Evolutionary conservation across 2,329 filamentous ascomycete species (phyloP).

Genomic region (Leptosphaerulina australis): DNA sequence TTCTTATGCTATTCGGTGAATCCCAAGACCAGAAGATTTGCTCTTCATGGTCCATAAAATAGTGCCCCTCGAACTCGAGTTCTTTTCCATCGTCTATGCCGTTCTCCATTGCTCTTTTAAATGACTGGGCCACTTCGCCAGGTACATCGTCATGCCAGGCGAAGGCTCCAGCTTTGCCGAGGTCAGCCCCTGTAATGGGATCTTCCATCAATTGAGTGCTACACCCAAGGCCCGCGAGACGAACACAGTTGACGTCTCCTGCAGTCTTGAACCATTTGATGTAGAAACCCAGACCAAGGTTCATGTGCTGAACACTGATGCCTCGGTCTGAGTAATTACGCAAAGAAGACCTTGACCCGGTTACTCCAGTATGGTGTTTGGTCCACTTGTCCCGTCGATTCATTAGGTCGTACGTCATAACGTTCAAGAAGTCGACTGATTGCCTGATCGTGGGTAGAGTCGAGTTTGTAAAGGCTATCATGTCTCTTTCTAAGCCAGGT

Average conservation of each 20-base stretch:
- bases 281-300: constrained; percentile 72
- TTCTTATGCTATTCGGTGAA: constrained; percentile 62
- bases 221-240: constrained; percentile 48
- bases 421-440: constrained; percentile 69
- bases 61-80: constrained; percentile 61
- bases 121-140: constrained; percentile 61
- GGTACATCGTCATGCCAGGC: constrained; percentile 49
- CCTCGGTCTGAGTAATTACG: constrained; percentile 65
- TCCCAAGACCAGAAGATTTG: constrained; percentile 78
- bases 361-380: constrained; percentile 68
- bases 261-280: constrained; percentile 67
- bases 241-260: constrained; percentile 17
- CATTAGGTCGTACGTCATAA: constrained; percentile 77
- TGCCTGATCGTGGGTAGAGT: constrained; percentile 64
- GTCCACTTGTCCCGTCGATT: constrained; percentile 70
- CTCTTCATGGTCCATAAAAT: constrained; percentile 67
- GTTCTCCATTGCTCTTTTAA: constrained; percentile 59
- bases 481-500: constrained; percentile 61
- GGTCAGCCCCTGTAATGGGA: constrained; percentile 63
- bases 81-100: constrained; percentile 62
- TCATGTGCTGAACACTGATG: constrained; percentile 60
- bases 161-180: constrained; percentile 58
- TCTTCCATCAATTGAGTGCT: constrained; percentile 65
- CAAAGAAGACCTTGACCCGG: constrained; percentile 60
- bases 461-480: constrained; percentile 67